phyloP scores from a whole-genome alignment of 768 basidiomycete species.

The Inosperma sp. region DNA sequence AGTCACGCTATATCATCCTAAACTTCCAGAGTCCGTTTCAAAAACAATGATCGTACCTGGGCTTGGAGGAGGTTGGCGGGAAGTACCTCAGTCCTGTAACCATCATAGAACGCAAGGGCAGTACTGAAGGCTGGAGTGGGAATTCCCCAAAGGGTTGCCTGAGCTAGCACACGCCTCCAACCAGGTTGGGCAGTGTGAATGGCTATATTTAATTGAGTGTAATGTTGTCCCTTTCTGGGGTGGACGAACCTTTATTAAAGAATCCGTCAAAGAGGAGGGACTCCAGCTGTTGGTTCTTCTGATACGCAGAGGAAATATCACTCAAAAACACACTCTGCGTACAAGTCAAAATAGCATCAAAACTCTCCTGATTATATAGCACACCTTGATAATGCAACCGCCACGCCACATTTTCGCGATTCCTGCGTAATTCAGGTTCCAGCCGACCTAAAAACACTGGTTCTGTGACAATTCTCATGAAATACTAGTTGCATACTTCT shows the following conservation, averaged over 20 bases:
- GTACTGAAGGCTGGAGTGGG: conserved; percentile 98
- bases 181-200: conserved; percentile 94
- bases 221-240: background rate
- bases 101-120: conserved; percentile 97
- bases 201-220: conserved; percentile 40
- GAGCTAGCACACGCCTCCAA: conserved; percentile 96
- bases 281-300: conserved; percentile 79
- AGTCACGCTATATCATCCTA: conserved; percentile 67
- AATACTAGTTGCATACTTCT: conserved; percentile 46
- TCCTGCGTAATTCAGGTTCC: conserved; percentile 96
- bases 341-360: background rate
- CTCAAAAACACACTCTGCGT: conserved; percentile 85
- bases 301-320: conserved; percentile 88
- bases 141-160: conserved; percentile 96
- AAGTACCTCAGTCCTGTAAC: conserved; percentile 92
- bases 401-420: conserved; percentile 99
- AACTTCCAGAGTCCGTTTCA: background rate
- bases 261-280: conserved; percentile 94
- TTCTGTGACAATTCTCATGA: background rate
- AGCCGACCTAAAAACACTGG: conserved; percentile 48
- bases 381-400: conserved; percentile 99
- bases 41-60: conserved; percentile 48
- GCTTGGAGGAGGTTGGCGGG: conserved; percentile 94
- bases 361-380: conserved; percentile 26
- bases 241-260: conserved; percentile 78